Evolutionary conservation across 2,329 filamentous ascomycete genomes (phyloP).

Genomic region (Beauveria rudraprayagi): DNA sequence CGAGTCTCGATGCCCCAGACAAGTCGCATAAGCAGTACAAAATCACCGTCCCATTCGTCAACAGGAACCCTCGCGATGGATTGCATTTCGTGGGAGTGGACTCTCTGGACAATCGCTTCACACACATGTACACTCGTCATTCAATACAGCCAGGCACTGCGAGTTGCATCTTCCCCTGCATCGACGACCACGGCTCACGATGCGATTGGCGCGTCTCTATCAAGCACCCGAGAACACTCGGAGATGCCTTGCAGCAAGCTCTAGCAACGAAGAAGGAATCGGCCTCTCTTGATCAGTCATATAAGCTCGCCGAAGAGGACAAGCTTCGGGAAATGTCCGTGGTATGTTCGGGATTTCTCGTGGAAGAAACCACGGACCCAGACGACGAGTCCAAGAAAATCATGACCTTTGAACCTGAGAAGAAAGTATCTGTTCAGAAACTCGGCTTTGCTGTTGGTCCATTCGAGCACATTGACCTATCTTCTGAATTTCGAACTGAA

Average conservation of each 20-base stretch:
- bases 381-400: conserved; percentile 77
- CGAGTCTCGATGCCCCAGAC: conserved; percentile 24
- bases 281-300: conserved; percentile 24
- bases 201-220: conserved; percentile 86
- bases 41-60: conserved; percentile 65
- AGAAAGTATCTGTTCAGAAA: conserved; percentile 74
- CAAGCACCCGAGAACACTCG: conserved; percentile 76
- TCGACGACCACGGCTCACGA: conserved; percentile 75
- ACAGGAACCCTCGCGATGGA: conserved; percentile 71
- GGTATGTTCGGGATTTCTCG: conserved; percentile 81
- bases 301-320: conserved; percentile 62
- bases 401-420: conserved; percentile 71
- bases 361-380: conserved; percentile 72
- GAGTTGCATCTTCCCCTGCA: conserved; percentile 84
- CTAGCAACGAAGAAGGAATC: conserved; percentile 33
- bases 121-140: conserved; percentile 85
- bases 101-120: conserved; percentile 71
- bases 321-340: conserved; percentile 83
- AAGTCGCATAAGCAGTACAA: conserved; percentile 38
- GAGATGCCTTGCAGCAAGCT: conserved; percentile 58
- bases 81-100: conserved; percentile 86
- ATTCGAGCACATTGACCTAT: conserved; percentile 85
- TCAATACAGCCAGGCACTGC: conserved; percentile 69
- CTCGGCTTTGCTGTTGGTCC: conserved; percentile 91
- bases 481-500: conserved; percentile 76